These are phyloP conservation scores for Sphagnurus paluster DNA, from an alignment of 1,284 basidiomycete species.

Conservation along the genomic window DNA sequence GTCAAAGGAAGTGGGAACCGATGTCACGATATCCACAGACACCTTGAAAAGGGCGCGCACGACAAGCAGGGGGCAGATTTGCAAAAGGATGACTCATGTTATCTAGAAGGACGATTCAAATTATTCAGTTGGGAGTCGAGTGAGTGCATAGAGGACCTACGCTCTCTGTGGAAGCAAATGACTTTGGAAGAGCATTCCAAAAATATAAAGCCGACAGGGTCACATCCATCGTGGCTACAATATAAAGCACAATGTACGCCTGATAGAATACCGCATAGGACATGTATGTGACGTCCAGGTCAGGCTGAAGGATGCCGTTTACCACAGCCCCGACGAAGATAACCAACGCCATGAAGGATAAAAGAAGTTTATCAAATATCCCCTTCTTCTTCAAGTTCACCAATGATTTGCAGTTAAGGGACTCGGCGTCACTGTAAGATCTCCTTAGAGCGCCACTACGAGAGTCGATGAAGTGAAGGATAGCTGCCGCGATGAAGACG, in stretches of 20 bases:
- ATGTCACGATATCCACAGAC: slow-evolving; percentile 6
- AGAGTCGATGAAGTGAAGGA: slow-evolving; percentile 9
- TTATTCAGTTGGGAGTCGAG: not conserved
- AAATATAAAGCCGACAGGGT: slow-evolving; percentile 2
- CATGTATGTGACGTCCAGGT: not conserved
- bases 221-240: slow-evolving; percentile 1
- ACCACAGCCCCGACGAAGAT: slow-evolving; percentile 4
- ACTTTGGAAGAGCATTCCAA: slow-evolving; percentile 1
- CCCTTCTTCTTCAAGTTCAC: not conserved
- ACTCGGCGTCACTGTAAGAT: not conserved
- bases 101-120: not conserved
- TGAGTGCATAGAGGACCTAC: not conserved
- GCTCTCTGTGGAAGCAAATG: not conserved
- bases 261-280: slow-evolving; percentile 2
- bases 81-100: slow-evolving; percentile 2
- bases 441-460: not conserved
- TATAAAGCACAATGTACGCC: slow-evolving; percentile 4
- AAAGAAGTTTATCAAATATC: slow-evolving; percentile 2
- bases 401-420: not conserved
- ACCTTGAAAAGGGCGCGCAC: slow-evolving; percentile 8
- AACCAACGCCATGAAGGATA: not conserved
- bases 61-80: slow-evolving; percentile 5
- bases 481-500: slow-evolving; percentile 5
- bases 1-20: slow-evolving; percentile 1
- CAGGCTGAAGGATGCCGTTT: not conserved